These are phyloP conservation scores for Rhipidocladum racemiflorum DNA, from an alignment of 176 grass and related monocot genomes.

Conservation along the genomic window DNA sequence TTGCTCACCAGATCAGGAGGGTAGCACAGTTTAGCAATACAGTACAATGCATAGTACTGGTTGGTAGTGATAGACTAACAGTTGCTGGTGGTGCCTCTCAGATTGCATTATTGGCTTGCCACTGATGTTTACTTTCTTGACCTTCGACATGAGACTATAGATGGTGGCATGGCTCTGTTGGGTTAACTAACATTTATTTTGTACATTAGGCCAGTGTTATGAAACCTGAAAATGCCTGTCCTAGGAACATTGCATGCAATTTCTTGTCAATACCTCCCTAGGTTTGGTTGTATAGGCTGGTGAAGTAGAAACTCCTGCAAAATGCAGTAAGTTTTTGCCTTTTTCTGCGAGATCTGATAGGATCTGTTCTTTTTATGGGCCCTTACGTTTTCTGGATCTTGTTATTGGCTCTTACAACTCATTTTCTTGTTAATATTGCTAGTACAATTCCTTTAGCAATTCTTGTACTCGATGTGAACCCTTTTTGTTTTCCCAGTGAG, in stretches of 20 bases:
- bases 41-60: not conserved
- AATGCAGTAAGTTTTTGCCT: not conserved
- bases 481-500: not conserved
- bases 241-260: not conserved
- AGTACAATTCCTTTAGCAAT: not conserved
- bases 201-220: not conserved
- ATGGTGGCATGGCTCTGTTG: not conserved
- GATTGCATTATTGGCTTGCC: not conserved
- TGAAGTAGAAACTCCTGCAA: not conserved
- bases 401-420: not conserved
- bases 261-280: not conserved
- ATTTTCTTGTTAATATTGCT: slow-evolving; percentile 12
- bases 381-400: slow-evolving; percentile 1
- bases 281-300: not conserved
- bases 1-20: slow-evolving; percentile 22
- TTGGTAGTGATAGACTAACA: not conserved
- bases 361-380: not conserved
- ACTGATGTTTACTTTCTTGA: not conserved
- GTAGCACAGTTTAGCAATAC: not conserved
- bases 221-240: slow-evolving; percentile 14
- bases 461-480: not conserved
- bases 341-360: not conserved
- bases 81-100: not conserved
- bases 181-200: not conserved
- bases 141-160: too few species aligned